Conservation (phyloP, 331 rosid genomes). For the Quercus phellos region DNA sequence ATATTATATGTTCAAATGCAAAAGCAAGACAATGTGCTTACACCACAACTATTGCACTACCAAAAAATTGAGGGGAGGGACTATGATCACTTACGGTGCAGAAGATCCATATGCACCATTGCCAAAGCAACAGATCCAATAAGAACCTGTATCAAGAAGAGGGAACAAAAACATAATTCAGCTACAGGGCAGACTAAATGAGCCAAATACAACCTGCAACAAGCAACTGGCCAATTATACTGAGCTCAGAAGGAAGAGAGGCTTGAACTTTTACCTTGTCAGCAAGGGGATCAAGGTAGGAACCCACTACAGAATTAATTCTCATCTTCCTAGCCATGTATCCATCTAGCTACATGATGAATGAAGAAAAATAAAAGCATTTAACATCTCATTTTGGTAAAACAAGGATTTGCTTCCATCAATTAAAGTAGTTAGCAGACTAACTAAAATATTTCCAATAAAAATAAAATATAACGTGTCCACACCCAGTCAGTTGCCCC, state of each 20-base stretch:
- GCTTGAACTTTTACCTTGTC: constrained; percentile 58
- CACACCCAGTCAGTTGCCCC: constrained; percentile 90
- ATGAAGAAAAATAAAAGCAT: constrained; percentile 7
- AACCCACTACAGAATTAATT: constrained; percentile 91
- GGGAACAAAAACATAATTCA: constrained; percentile 9
- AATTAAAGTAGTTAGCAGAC: not conserved
- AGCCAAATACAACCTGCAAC: constrained; percentile 6
- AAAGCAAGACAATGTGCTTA: no score
- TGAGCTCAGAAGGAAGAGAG: not conserved
- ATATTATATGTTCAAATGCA: not conserved
- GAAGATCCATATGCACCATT: constrained; percentile 76
- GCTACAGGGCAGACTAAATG: not conserved
- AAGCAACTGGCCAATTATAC: not conserved
- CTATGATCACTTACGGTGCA: constrained; percentile 59
- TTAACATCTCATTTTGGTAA: not conserved
- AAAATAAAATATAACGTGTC: not conserved
- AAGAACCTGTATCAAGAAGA: constrained; percentile 58
- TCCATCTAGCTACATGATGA: constrained; percentile 68
- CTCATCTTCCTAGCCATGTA: constrained; percentile 82
- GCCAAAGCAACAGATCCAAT: constrained; percentile 90
- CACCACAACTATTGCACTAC: no score
- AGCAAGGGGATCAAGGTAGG: constrained; percentile 96
- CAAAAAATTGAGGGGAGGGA: no score
- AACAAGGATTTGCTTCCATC: not conserved
- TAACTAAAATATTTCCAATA: not conserved